Conservation (phyloP, 2,329 filamentous ascomycete species). For the Cladosporium sp. region DNA sequence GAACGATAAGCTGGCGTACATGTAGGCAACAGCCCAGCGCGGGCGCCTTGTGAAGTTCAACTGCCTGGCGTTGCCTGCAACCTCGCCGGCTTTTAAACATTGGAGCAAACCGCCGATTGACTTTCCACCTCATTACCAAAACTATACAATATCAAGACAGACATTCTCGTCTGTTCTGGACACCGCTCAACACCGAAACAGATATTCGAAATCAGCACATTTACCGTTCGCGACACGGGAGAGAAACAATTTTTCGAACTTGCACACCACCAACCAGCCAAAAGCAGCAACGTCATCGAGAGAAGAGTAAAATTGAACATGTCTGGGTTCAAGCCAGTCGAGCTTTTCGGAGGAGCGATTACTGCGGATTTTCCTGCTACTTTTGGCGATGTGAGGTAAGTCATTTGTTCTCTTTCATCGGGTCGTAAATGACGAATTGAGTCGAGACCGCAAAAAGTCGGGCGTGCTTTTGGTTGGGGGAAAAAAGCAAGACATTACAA, state of each 20-base stretch:
- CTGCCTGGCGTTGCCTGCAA: constrained; percentile 27
- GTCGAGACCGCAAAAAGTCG: not conserved
- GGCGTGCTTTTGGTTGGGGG: no score
- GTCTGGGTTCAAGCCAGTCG: constrained; percentile 54
- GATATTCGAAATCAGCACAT: not conserved
- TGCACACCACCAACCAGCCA: not conserved
- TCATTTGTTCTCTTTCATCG: not conserved
- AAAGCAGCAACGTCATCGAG: not conserved
- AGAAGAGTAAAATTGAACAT: constrained; percentile 1
- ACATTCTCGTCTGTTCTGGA: not conserved
- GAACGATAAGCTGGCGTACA: not conserved
- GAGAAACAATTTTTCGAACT: not conserved
- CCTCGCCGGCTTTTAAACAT: not conserved
- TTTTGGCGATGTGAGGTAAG: constrained; percentile 74
- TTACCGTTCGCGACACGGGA: not conserved
- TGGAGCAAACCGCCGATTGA: not conserved
- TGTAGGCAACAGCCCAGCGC: not conserved
- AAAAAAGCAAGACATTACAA: no score
- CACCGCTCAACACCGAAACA: no score
- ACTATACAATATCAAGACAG: not conserved
- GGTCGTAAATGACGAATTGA: not conserved
- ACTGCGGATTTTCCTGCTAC: constrained; percentile 66
- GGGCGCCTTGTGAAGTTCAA: constrained; percentile 4
- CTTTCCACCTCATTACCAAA: not conserved
- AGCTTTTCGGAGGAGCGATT: constrained; percentile 74